phyloP scores from a whole-genome alignment of 768 basidiomycete genomes.

The Steccherinum ochraceum region DNA sequence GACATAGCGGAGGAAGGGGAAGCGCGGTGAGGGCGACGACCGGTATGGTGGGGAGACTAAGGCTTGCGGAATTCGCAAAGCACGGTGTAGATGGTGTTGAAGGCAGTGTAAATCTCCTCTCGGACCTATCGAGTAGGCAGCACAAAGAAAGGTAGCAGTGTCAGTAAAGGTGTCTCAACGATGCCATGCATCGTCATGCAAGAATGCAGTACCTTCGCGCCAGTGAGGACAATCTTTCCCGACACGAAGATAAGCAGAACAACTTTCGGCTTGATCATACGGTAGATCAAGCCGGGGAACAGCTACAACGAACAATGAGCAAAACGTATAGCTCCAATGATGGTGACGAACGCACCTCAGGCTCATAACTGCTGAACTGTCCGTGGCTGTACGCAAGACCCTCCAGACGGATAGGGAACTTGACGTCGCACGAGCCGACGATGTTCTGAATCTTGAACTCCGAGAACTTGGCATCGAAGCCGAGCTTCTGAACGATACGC shows the following conservation, averaged over 20 bases:
- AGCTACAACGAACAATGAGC: slow-evolving; percentile 43
- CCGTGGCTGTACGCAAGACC: slow-evolving; percentile 97
- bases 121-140: slow-evolving; percentile 64
- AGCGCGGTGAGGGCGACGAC: slow-evolving; percentile 6
- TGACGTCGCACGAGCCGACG: slow-evolving; percentile 96
- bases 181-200: neutral
- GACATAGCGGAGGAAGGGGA: neutral
- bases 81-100: slow-evolving; percentile 99
- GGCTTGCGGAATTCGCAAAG: slow-evolving; percentile 92
- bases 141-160: slow-evolving; percentile 9
- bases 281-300: slow-evolving; percentile 98
- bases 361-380: slow-evolving; percentile 96
- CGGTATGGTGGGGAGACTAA: slow-evolving; percentile 25
- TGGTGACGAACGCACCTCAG: slow-evolving; percentile 65
- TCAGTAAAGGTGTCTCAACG: slow-evolving; percentile 11
- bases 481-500: slow-evolving; percentile 97
- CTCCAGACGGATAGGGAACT: slow-evolving; percentile 97
- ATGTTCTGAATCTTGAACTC: slow-evolving; percentile 99
- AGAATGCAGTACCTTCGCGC: slow-evolving; percentile 78
- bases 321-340: neutral
- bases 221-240: slow-evolving; percentile 97
- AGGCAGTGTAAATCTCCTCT: slow-evolving; percentile 99
- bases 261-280: slow-evolving; percentile 99
- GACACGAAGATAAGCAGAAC: slow-evolving; percentile 98
- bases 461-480: slow-evolving; percentile 98